Evolutionary conservation across 73 alveolate genomes (phyloP), one percentile per base, ranked within the genome.

Genomic region (Uronychia setigera): DNA sequence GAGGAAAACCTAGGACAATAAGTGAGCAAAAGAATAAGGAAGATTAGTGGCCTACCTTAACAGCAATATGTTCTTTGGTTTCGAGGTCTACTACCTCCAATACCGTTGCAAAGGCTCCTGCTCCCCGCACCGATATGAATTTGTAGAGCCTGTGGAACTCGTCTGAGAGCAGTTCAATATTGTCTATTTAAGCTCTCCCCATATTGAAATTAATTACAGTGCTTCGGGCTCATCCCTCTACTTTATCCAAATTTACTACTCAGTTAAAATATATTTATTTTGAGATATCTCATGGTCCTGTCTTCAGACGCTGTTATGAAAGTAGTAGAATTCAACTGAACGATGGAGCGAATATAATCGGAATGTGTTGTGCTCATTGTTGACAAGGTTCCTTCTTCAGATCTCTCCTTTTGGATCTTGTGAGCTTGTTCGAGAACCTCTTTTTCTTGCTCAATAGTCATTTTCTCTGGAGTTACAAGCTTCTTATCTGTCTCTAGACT

Each of bases 251-350:
- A 19, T 19, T 46, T 46, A 19, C 67, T 19, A 46, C 5, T 46
- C 19, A 46, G 67, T 46, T 46, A 46, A 46, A 19, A 46, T 46
- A 46, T 46, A 46, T 46, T 46, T 11, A 46, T 26, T 76, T 76
- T 76, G 27, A 29, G 32, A 29, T 28, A 31, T 5, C 32, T 25
- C 59, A 76, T 76, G 5, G 81, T 76, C 59, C 32, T 76, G 32
- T 76, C 81, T 76, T 76, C 81, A 30, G 59, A 29, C 26, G 81
- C 59, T 9, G 81, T 76, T 25, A 76, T 5, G 9, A 76, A 30
- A 1, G 27, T 5, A 26, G 81, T 29, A 25, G 28, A 28, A 30
- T 25, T 32, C 19, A 76, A 30, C 28, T 25, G 58, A 5, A 76
- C 32, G 1, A 76, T 76, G 27, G 58, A 76, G 1, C 81, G 81